Conservation (phyloP, 1,284 basidiomycete species). For the Ustilago shanxiensis region DNA sequence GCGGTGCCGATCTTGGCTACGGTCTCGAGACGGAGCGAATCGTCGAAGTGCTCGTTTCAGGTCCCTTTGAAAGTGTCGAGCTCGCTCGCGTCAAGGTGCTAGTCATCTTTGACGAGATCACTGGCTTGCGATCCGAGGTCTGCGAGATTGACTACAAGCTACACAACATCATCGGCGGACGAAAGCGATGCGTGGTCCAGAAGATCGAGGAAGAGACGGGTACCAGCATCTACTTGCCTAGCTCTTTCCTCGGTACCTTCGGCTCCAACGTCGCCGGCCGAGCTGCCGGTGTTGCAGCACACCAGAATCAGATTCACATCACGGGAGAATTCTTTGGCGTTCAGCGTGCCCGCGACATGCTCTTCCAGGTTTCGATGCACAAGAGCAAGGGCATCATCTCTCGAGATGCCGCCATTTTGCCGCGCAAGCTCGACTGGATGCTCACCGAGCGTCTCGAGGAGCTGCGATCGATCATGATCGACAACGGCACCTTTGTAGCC, state of each 20-base stretch:
- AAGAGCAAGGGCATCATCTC: slow-evolving; percentile 95
- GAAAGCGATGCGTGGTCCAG: slow-evolving; percentile 88
- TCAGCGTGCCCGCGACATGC: slow-evolving; percentile 93
- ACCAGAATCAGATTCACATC: slow-evolving; percentile 89
- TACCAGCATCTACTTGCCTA: slow-evolving; percentile 95
- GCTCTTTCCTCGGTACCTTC: slow-evolving; percentile 86
- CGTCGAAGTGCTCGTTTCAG: slow-evolving; percentile 91
- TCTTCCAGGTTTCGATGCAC: slow-evolving; percentile 85
- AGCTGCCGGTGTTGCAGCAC: slow-evolving; percentile 61
- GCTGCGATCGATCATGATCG: slow-evolving; percentile 89
- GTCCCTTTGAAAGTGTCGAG: slow-evolving; percentile 86
- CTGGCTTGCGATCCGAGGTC: slow-evolving; percentile 81
- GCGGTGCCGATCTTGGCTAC: slow-evolving; percentile 63
- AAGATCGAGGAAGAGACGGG: slow-evolving; percentile 96
- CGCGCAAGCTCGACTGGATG: slow-evolving; percentile 98
- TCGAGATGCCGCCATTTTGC: slow-evolving; percentile 90
- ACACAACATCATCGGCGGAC: slow-evolving; percentile 89
- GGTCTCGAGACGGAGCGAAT: slow-evolving; percentile 93
- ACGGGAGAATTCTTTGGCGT: slow-evolving; percentile 98
- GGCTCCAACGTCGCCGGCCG: slow-evolving; percentile 72
- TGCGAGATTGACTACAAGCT: slow-evolving; percentile 96
- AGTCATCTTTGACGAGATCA: slow-evolving; percentile 87
- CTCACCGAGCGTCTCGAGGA: slow-evolving; percentile 92
- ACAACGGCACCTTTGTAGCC: slow-evolving; percentile 95
- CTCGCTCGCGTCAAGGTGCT: slow-evolving; percentile 88